Percentiles rank a stretch among this genome's conserved stretches.
These are phyloP conservation scores for Alternaria tenuissima DNA, from an alignment of 2,329 filamentous ascomycete genomes.

Conservation along the genomic window DNA sequence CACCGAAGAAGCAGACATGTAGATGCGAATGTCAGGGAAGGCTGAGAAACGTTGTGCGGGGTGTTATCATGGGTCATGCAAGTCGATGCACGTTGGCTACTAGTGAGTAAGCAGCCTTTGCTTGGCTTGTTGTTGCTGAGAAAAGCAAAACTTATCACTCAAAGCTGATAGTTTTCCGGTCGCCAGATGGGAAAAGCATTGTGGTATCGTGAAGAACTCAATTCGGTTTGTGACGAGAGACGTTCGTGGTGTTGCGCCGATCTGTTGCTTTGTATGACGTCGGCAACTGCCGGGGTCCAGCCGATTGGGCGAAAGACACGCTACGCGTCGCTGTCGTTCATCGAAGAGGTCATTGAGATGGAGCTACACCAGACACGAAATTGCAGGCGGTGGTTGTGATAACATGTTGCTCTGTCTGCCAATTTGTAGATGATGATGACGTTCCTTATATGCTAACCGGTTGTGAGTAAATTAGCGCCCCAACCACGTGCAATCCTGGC, in stretches of 20 bases:
- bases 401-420: background rate
- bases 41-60: constrained; percentile 3
- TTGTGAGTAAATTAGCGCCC: background rate
- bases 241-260: constrained; percentile 6
- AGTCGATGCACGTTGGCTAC: background rate
- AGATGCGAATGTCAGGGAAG: background rate
- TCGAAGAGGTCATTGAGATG: background rate
- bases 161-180: too few relatives aligned
- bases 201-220: background rate
- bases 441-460: background rate
- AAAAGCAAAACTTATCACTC: background rate
- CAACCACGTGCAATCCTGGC: constrained; percentile 3
- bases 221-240: background rate
- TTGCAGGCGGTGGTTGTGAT: background rate
- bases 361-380: background rate
- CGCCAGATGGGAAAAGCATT: background rate
- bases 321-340: background rate
- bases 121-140: background rate
- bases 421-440: background rate
- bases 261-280: constrained; percentile 2
- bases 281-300: background rate
- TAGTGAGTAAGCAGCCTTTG: background rate
- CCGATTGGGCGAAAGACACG: constrained; percentile 11
- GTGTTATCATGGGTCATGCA: constrained; percentile 4
- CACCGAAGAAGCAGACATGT: background rate